Evolutionary conservation across 2,329 filamentous ascomycete genomes (phyloP), one percentile per base, ranked within the genome.

Genomic region (Aspergillus bombycis): DNA sequence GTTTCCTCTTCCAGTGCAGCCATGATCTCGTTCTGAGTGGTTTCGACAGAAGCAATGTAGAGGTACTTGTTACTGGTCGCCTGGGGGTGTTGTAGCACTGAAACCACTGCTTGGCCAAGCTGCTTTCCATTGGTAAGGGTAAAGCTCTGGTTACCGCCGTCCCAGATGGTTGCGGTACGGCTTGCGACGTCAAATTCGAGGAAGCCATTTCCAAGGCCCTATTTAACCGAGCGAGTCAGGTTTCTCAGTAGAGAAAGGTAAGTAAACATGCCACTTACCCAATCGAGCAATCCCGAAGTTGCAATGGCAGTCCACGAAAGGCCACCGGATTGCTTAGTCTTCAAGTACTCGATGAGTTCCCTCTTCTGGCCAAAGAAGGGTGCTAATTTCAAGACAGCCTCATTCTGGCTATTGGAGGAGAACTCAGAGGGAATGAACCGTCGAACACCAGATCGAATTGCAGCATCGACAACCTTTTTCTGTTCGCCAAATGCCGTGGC

Each of bases 281-380:
- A 86, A 70, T 90, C 88, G 71, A 90, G 88, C 74, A 90, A 87
- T 2, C 84, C 77, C 0, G 87, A 86, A 10, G 79, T 84, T 4
- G 86, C 82, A 16, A 91, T 72, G 2, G 80, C 84, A 1, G 86
- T 89, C 88, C 88, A 91, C 34, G 79, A 82, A 65, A 90, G 83
- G 0, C 68, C 74, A 1, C 78, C 70, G 26, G 77, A 74, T 64
- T 83, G 77, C 65, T 83, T 83, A 28, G 75, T 75, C 65, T 83
- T 80, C 23, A 89, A 77, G 64, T 88, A 87, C 41, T 87, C 81
- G 11, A 86, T 66, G 3, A 73, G 57, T 4, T 69, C 70, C 21
- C 58, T 67, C 65, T 77, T 77, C 14, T 67, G 62, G 4, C 32
- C 45, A 34, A 75, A 73, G 0, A 76, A 57, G 1, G 71, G 71